Evolutionary conservation across 1,284 basidiomycete species (phyloP), one percentile per base, ranked within the genome.

Genomic region (Singerocomus rubriflavus): DNA sequence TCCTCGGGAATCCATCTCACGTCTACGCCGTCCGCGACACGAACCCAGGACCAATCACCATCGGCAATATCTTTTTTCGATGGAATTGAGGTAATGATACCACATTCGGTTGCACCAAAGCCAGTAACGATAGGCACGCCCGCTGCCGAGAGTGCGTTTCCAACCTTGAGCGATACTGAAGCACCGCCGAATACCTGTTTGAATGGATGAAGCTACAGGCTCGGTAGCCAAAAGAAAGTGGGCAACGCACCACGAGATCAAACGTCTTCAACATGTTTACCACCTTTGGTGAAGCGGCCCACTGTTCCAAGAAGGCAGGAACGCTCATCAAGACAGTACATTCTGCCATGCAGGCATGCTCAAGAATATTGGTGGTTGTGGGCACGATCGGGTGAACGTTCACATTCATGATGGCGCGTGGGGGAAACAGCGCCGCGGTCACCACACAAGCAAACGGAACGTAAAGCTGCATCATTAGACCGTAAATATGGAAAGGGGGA

Each of bases 51-150:
- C 50, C 50, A 52, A 34, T 52, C 33, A 13, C 42, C 37, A 17
- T 53, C 29, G 0, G 38, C 33, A 14, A 53, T 36, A 17, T 52
- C 51, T 7, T 53, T 11, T 30, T 8, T 53, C 5, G 31, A 25
- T 5, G 52, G 38, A 14, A 54, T 36, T 7, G 51, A 21, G 1
- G 37, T 40, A 14, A 40, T 27, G 25, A 46, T 31, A 16, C 51
- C 51, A 35, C 30, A 53, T n/a, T 52, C 51, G 6, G 51, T 52
- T n/a, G 27, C 36, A 16, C 51, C 51, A n/a, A 29, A 53, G 9
- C 51, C 51, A 2, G 29, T 54, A 1, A 6, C 39, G 6, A 53
- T 4, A 2, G 17, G 51, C 11, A 53, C 51, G 4, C 51, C 51
- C 1, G 44, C 39, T 4, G 38, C 51, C 5, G 32, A 48, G 10